Evolutionary conservation across 176 grass and related monocot species (phyloP).

Genomic region (Triticum dicoccoides): DNA sequence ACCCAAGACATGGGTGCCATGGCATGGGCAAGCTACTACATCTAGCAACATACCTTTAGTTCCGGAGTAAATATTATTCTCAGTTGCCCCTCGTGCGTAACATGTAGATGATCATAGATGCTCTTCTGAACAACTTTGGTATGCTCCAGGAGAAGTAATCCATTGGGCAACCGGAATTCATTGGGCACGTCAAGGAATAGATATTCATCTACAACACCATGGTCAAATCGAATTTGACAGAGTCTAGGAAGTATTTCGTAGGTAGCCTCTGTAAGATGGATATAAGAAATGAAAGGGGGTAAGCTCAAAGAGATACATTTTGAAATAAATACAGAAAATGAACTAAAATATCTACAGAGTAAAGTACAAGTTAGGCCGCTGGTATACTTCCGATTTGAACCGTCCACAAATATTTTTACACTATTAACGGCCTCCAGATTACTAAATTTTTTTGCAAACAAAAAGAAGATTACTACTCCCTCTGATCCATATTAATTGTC

Average conservation of each 20-base stretch:
- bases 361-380: background rate
- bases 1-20: background rate
- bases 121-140: constrained; percentile 90
- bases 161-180: constrained; percentile 73
- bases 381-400: background rate
- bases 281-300: background rate
- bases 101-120: constrained; percentile 86
- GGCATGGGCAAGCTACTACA: background rate
- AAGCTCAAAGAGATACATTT: background rate
- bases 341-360: background rate
- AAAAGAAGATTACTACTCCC: no score
- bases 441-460: background rate
- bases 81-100: constrained; percentile 80
- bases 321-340: background rate
- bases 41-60: constrained; percentile 63
- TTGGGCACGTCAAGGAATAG: constrained; percentile 79
- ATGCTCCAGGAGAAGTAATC: constrained; percentile 84
- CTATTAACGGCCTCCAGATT: background rate
- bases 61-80: constrained; percentile 95
- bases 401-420: background rate
- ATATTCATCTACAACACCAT: constrained; percentile 84
- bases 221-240: constrained; percentile 96
- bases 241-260: constrained; percentile 94
- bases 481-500: no score
- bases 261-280: constrained; percentile 65